Conservation (phyloP, 495 filamentous ascomycete species). For the Aspergillus mulundensis region DNA sequence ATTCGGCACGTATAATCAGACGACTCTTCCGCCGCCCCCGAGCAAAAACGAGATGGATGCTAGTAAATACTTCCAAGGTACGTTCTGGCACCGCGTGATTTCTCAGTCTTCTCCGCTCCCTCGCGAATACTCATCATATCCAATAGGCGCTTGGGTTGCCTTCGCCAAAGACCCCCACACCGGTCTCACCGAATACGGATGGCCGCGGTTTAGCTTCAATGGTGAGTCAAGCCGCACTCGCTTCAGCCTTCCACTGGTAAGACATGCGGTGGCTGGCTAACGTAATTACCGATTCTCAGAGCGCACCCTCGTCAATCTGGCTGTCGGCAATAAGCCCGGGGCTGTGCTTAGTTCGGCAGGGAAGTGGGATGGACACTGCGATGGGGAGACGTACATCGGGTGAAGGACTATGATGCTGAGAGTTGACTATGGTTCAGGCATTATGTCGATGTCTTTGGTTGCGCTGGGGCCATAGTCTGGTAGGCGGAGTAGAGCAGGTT, state of each 20-base stretch:
- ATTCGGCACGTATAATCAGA: slow-evolving; percentile 34
- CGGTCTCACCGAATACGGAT: slow-evolving; percentile 20
- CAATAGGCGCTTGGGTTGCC: slow-evolving; percentile 42
- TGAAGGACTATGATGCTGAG: neutral
- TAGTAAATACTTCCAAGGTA: slow-evolving; percentile 23
- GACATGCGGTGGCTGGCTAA: too few relatives aligned
- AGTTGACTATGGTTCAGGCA: too few relatives aligned
- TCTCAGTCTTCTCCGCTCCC: too few relatives aligned
- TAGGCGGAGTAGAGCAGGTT: too few relatives aligned
- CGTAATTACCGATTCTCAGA: neutral
- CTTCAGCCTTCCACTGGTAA: too few relatives aligned
- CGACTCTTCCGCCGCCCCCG: neutral
- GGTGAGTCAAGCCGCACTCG: neutral
- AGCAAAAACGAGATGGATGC: neutral
- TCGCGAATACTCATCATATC: too few relatives aligned
- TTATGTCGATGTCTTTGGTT: too few relatives aligned
- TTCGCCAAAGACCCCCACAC: slow-evolving; percentile 44
- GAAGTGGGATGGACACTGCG: neutral
- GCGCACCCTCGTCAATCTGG: slow-evolving; percentile 25
- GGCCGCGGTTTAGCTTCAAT: neutral
- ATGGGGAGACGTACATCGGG: neutral
- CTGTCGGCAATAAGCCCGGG: neutral
- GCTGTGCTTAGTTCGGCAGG: neutral
- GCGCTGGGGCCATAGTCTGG: too few relatives aligned
- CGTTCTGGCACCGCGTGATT: too few relatives aligned